These are phyloP conservation scores for Stentor roeselii DNA, from an alignment of 73 alveolate species.

Conservation along the genomic window DNA sequence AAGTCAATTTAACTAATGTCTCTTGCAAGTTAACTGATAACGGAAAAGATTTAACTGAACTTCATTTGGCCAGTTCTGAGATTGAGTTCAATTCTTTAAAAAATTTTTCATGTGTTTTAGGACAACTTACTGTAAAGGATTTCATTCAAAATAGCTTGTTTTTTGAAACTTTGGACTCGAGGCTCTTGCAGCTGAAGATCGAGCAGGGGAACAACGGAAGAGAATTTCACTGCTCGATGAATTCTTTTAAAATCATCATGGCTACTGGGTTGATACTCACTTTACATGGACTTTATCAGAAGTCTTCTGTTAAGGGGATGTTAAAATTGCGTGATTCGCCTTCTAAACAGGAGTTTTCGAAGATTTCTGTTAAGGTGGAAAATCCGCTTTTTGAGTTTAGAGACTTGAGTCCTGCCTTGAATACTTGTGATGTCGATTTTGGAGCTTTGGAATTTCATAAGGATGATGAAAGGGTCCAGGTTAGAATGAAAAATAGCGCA, in stretches of 20 bases:
- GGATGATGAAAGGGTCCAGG: neutral
- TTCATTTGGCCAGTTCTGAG: neutral
- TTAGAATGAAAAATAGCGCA: neutral
- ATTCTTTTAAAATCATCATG: slow-evolving; percentile 11
- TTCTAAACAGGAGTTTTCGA: neutral
- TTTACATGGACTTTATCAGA: neutral
- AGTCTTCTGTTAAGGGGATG: neutral
- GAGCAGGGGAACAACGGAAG: neutral
- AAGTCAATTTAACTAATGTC: neutral
- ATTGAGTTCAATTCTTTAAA: neutral
- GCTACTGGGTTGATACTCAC: neutral
- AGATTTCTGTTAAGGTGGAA: neutral
- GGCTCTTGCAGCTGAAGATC: neutral
- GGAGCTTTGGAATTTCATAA: neutral
- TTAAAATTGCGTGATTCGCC: neutral
- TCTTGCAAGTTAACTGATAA: neutral
- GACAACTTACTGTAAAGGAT: neutral
- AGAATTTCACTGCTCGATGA: neutral
- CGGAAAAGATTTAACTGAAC: neutral
- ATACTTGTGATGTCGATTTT: slow-evolving; percentile 1
- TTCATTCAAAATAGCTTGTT: neutral
- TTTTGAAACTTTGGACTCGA: neutral
- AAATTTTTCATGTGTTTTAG: neutral
- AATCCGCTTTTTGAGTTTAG: slow-evolving; percentile 10
- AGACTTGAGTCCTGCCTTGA: neutral